Base-by-base conservation (phyloP, 257 asterid genomes). In the Fraxinus excelsior region DNA sequence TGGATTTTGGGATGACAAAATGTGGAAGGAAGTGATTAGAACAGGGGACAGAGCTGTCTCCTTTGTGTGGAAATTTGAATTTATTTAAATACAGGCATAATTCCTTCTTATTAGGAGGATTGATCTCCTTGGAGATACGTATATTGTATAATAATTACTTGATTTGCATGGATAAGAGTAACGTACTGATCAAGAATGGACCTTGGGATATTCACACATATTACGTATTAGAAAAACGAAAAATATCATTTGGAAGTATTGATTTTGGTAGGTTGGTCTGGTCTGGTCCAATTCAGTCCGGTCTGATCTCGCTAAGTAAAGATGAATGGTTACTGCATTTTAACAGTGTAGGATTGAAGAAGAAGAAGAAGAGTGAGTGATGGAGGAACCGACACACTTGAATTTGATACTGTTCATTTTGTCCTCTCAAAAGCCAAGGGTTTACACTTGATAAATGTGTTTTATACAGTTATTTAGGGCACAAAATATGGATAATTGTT, bases 1-100 rank as follows among this genome's bases (percentile, higher is more conserved):
- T 71, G 90, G 86, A 84, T 84, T 80, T 83, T 74, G 90, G 84
- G 86, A 85, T 84, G 80, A 75, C 64, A 70, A 77, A 79, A 74
- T 65, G 78, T 44, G 68, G 42, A 69, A 26, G 74, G 23, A 58
- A 32, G 85, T 73, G 84, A 76, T 71, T 81, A 80, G 80, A 78
- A 67, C 7, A 73, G 86, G 88, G 90, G 84, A 84, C 92, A 88
- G 81, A 83, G 90, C 16, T 84, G 90, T 84, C 89, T 84, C 84
- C 85, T 81, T 71, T 83, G 85, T 85, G 81, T 74, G 80, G 83
- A 87, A 86, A 86, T 88, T 81, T 72, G 83, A 84, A 86, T 88
- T 81, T 87, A 88, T 5, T 46, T 19, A 19, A 53, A 19, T 16
- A 53, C 25, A 53, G 2, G 83, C 84, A 81, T 80, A 81, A 76